phyloP scores from a whole-genome alignment of 2,329 filamentous ascomycete species.

The Alternaria dauci region DNA sequence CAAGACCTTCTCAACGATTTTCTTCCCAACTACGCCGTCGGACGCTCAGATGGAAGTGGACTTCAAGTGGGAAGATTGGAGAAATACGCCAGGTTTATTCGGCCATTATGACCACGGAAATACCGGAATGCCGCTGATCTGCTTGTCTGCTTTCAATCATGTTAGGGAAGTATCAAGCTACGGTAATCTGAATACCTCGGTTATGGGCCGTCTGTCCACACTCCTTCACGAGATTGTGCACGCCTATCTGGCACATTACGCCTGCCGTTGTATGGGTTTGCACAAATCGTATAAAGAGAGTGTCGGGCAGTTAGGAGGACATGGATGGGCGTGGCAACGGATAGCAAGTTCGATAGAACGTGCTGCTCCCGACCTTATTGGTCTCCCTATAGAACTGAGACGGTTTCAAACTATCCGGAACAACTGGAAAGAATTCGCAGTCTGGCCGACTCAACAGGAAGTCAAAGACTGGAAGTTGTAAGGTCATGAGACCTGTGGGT shows the following conservation, averaged over 20 bases:
- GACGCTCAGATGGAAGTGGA: not conserved
- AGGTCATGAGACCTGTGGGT: not conserved
- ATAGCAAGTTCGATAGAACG: not conserved
- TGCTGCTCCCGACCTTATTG: not conserved
- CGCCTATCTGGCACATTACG: not conserved
- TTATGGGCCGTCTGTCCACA: not conserved
- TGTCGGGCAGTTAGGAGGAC: rapidly evolving
- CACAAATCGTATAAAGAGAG: not conserved
- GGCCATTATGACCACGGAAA: not conserved
- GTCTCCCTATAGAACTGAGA: not conserved
- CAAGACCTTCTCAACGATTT: not conserved
- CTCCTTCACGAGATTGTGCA: not conserved
- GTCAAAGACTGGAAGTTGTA: not conserved
- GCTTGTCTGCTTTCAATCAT: not conserved
- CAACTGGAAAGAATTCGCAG: not conserved
- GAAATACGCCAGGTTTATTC: not conserved
- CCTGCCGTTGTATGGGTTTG: not conserved
- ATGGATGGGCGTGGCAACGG: not conserved
- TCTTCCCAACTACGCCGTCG: not conserved
- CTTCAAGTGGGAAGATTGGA: not conserved
- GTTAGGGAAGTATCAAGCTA: not conserved
- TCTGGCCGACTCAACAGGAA: not conserved
- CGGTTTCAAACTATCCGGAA: not conserved
- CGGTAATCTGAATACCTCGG: not conserved
- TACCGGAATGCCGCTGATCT: not conserved